These are phyloP conservation scores for Amaranthus palmeri DNA, from an alignment of 148 eudicot genomes.

Conservation along the genomic window DNA sequence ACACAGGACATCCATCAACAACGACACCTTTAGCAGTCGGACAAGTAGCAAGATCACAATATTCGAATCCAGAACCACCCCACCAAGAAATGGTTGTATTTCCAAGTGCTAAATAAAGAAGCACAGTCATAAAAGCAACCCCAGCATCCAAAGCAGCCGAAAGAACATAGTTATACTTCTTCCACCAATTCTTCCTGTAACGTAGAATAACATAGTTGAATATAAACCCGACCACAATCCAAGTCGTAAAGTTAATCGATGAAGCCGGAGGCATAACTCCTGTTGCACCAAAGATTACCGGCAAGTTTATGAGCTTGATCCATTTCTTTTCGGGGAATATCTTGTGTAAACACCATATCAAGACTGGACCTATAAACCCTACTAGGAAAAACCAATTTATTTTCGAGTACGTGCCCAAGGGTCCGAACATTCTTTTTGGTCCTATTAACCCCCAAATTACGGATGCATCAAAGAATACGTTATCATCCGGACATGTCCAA, in stretches of 20 bases:
- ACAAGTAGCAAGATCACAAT: too few species aligned
- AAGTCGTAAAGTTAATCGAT: slow-evolving; percentile 69
- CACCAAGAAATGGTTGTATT: too few species aligned
- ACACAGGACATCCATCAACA: too few species aligned
- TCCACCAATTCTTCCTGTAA: slow-evolving; percentile 90
- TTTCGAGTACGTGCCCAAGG: slow-evolving; percentile 62
- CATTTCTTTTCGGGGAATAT: slow-evolving; percentile 75
- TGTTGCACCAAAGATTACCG: slow-evolving; percentile 87
- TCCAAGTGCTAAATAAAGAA: slow-evolving; percentile 62
- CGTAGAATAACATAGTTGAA: slow-evolving; percentile 77
- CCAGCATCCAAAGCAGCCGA: slow-evolving; percentile 97
- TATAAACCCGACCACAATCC: slow-evolving; percentile 74
- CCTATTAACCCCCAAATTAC: slow-evolving; percentile 96
- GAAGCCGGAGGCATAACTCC: slow-evolving; percentile 84
- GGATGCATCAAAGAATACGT: slow-evolving; percentile 92
- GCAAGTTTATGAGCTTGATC: slow-evolving; percentile 84
- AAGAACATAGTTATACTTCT: slow-evolving; percentile 81
- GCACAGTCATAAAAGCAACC: slow-evolving; percentile 94
- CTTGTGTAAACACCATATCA: slow-evolving; percentile 82
- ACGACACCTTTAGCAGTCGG: too few species aligned
- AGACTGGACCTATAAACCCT: slow-evolving; percentile 68
- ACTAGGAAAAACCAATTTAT: slow-evolving; percentile 96
- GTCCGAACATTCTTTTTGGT: slow-evolving; percentile 82
- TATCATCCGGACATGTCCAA: slow-evolving; percentile 88
- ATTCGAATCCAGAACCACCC: too few species aligned